phyloP scores from a whole-genome alignment of 108 stramenopile species.

The Cyclotella cryptica region DNA sequence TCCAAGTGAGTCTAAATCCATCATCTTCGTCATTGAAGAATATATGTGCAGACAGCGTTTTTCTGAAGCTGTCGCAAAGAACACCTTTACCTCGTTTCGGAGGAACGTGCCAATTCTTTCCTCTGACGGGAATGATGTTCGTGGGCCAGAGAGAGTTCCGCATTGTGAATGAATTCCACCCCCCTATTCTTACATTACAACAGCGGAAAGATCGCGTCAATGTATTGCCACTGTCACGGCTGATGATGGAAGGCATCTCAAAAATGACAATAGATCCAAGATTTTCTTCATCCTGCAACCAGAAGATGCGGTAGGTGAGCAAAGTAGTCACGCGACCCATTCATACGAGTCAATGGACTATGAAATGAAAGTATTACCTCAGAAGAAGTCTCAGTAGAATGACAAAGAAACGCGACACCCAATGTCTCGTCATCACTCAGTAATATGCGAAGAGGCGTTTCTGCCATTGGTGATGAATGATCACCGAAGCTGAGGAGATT shows the following conservation, averaged over 20 bases:
- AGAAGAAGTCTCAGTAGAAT: conserved; percentile 3
- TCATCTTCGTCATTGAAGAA: conserved; percentile 78
- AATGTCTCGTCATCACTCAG: conserved; percentile 56
- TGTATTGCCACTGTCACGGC: conserved; percentile 16
- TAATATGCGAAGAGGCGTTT: conserved; percentile 63
- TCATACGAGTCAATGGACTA: too few relatives aligned
- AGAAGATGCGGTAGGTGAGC: neutral
- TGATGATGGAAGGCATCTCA: conserved; percentile 35
- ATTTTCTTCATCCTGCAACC: conserved; percentile 39
- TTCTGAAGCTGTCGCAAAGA: conserved; percentile 16
- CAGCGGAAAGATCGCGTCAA: conserved; percentile 48
- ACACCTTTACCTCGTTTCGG: neutral
- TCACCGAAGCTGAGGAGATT: neutral
- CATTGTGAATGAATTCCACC: conserved; percentile 48
- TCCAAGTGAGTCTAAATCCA: conserved; percentile 78
- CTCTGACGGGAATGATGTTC: conserved; percentile 35
- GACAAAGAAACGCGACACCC: conserved; percentile 49
- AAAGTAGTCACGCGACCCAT: neutral
- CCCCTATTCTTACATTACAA: conserved; percentile 61
- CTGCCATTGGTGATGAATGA: conserved; percentile 30
- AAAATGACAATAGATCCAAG: conserved; percentile 63
- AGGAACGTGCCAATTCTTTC: neutral
- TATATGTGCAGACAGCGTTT: conserved; percentile 55
- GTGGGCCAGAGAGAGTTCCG: conserved; percentile 61
- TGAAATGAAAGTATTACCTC: neutral